These are phyloP conservation scores for Globisporangium spiculum DNA, from an alignment of 352 stramenopile species.

Conservation along the genomic window DNA sequence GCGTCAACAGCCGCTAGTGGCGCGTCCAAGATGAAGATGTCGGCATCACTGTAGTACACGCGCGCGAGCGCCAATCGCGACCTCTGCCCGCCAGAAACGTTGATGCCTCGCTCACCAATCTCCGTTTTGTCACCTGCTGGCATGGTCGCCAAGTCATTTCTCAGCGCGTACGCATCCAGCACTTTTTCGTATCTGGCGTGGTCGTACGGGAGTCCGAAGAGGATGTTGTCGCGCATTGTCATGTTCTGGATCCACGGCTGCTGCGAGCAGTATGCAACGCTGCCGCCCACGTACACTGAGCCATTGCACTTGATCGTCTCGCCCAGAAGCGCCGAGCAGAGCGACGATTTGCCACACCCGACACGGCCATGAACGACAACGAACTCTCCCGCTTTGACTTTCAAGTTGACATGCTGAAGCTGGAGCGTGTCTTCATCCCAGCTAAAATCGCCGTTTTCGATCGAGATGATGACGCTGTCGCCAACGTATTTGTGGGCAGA, in stretches of 20 bases:
- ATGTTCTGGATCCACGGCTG: slow-evolving; percentile 90
- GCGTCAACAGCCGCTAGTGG: slow-evolving; percentile 90
- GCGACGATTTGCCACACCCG: slow-evolving; percentile 89
- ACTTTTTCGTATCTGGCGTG: slow-evolving; percentile 35
- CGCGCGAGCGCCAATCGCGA: slow-evolving; percentile 55
- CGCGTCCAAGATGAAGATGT: slow-evolving; percentile 45
- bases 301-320: slow-evolving; percentile 71
- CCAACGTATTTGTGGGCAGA: neutral
- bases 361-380: slow-evolving; percentile 88
- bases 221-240: slow-evolving; percentile 70
- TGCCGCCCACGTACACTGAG: slow-evolving; percentile 22
- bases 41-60: slow-evolving; percentile 53
- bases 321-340: slow-evolving; percentile 90
- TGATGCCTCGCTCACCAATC: slow-evolving; percentile 43
- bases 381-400: slow-evolving; percentile 70
- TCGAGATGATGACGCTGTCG: neutral
- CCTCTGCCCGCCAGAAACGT: slow-evolving; percentile 64
- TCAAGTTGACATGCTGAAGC: slow-evolving; percentile 60
- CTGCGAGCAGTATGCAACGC: slow-evolving; percentile 85
- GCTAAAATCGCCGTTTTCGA: neutral
- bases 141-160: slow-evolving; percentile 52
- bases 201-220: slow-evolving; percentile 78
- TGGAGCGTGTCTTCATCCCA: neutral
- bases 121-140: slow-evolving; percentile 50
- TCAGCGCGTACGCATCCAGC: slow-evolving; percentile 53